Evolutionary conservation across 139 green algal species (phyloP), one percentile per base, ranked within the genome.

Genomic region (Tetratostichococcus sp.): DNA sequence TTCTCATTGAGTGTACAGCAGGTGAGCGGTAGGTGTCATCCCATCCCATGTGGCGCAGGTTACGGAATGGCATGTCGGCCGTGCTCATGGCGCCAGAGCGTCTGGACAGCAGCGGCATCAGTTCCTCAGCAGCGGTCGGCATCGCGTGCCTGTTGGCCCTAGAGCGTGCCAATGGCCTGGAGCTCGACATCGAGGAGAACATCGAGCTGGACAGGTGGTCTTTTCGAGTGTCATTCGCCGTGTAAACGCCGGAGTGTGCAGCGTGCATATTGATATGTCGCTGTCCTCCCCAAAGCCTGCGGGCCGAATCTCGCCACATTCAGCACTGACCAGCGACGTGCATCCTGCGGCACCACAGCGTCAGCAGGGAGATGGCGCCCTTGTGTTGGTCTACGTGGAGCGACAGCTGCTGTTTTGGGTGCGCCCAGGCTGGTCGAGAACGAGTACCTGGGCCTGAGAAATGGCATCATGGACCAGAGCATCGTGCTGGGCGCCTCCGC

Each of bases 381-480:
- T n/a, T n/a, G n/a, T n/a, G n/a, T n/a, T n/a, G n/a, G n/a, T n/a
- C n/a, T n/a, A n/a, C n/a, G n/a, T n/a, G n/a, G n/a, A n/a, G n/a
- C n/a, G n/a, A n/a, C n/a, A n/a, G n/a, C n/a, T n/a, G n/a, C n/a
- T n/a, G n/a, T n/a, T n/a, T n/a, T n/a, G n/a, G n/a, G n/a, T n/a
- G n/a, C n/a, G n/a, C 11, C 11, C 75, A 80, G 75, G 75, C 35
- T 74, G 3, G 79, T 83, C 28, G 77, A 83, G 67, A 83, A 83
- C 33, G 62, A 65, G 16, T 83, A 83, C 34, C 26, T 83, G 39
- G 74, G 77, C 8, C 67, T 83, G 23, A 65, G 22, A 4, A 83
- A 83, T 50, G 77, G 77, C 32, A 28, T 83, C 30, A 42, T 83
- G 35, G 77, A 83, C 35, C 77, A 75, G 5, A 79, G 76, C 30